Conservation (phyloP, 2,329 filamentous ascomycete species). For the Diaporthe sp. region DNA sequence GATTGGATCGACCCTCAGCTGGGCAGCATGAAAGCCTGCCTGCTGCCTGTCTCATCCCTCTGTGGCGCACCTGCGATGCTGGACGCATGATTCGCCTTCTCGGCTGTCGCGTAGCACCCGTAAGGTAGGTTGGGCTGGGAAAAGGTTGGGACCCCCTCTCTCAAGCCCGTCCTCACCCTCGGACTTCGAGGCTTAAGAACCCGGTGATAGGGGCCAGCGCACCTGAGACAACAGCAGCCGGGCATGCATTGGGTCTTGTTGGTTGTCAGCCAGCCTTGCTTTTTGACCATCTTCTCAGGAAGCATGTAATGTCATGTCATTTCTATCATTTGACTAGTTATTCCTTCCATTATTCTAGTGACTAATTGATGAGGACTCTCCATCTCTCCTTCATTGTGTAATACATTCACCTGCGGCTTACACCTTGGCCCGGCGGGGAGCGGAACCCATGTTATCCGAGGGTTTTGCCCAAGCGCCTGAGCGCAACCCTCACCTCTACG, state of each 20-base stretch:
- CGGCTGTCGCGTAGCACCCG: slow-evolving; percentile 19
- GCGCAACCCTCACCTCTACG: slow-evolving; percentile 71
- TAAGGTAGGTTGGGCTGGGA: slow-evolving; percentile 10
- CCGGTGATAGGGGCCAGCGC: slow-evolving; percentile 15
- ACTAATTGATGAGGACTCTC: background rate
- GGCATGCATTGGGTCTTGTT: background rate
- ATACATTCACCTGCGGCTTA: background rate
- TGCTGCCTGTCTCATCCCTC: slow-evolving; percentile 32
- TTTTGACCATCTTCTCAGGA: background rate
- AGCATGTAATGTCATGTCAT: background rate
- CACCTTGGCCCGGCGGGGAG: slow-evolving; percentile 3
- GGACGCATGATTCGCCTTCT: slow-evolving; percentile 28
- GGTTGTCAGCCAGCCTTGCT: background rate
- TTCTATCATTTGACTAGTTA: background rate
- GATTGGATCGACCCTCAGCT: slow-evolving; percentile 8
- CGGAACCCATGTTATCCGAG: slow-evolving; percentile 20
- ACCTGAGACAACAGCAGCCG: slow-evolving; percentile 6
- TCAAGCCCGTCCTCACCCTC: background rate
- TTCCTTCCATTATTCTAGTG: background rate
- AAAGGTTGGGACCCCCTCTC: slow-evolving; percentile 16
- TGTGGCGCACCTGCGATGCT: slow-evolving; percentile 20
- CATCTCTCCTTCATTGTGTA: background rate
- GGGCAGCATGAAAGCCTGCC: slow-evolving; percentile 27
- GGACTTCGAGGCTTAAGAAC: slow-evolving; percentile 14
- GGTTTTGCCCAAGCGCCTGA: slow-evolving; percentile 58